Evolutionary conservation across 495 filamentous ascomycete genomes (phyloP).

Genomic region (Annulohypoxylon maeteangense): DNA sequence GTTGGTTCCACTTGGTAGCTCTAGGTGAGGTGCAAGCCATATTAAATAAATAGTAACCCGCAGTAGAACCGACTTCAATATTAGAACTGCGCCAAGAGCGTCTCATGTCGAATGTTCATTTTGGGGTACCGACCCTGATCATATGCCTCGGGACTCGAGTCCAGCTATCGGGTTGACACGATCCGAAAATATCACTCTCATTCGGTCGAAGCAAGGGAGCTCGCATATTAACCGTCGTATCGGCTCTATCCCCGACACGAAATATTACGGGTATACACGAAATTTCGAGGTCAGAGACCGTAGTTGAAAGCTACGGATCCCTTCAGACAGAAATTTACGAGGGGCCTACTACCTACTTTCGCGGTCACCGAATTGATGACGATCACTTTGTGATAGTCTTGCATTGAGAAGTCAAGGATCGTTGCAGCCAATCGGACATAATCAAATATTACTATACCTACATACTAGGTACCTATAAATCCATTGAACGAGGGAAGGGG

Average conservation of each 20-base stretch:
- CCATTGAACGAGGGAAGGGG: background rate
- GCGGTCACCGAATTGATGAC: background rate
- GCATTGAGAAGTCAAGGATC: background rate
- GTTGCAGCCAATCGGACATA: slow-evolving; percentile 8
- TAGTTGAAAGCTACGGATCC: background rate
- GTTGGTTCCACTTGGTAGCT: background rate
- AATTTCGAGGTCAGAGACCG: slow-evolving; percentile 10
- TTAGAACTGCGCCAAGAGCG: background rate
- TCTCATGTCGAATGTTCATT: slow-evolving; percentile 2
- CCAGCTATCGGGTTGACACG: background rate
- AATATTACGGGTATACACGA: slow-evolving; percentile 5
- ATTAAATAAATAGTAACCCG: background rate
- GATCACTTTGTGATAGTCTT: background rate
- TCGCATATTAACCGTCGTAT: background rate
- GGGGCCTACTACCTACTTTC: background rate
- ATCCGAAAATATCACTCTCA: slow-evolving; percentile 3
- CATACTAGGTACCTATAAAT: too few relatives aligned
- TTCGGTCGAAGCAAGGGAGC: background rate
- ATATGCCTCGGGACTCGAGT: too few relatives aligned
- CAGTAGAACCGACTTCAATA: slow-evolving; percentile 1
- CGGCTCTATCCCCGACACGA: background rate
- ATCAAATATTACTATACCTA: background rate
- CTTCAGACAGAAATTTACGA: background rate
- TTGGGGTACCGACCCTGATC: slow-evolving; percentile 12
- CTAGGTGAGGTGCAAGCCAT: background rate